Evolutionary conservation across 805 yeast species (phyloP).

Genomic region (Aciculoconidium aculeatum): DNA sequence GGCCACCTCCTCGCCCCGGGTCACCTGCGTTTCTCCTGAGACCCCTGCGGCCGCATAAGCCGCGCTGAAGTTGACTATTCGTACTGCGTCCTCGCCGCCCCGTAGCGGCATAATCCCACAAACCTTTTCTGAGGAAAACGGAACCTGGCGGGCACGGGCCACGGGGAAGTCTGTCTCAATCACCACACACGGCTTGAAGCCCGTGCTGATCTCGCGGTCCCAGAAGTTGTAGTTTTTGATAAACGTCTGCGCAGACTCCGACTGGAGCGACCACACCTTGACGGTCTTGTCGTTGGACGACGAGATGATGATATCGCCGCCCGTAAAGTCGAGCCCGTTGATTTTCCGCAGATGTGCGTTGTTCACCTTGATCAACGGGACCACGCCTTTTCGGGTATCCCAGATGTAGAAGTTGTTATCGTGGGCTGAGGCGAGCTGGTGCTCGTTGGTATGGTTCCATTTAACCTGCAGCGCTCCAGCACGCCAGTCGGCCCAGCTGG

Average conservation of each 20-base stretch:
- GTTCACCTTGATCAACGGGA: conserved; percentile 57
- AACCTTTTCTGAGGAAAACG: conserved; percentile 70
- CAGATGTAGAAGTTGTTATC: conserved; percentile 76
- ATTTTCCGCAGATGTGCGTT: conserved; percentile 80
- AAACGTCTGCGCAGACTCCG: conserved; percentile 9
- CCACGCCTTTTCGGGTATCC: conserved; percentile 82
- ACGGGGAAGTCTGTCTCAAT: conserved; percentile 78
- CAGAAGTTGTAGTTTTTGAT: conserved; percentile 16
- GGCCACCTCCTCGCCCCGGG: conserved; percentile 29
- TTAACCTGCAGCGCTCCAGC: conserved; percentile 94
- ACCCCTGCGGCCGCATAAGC: conserved; percentile 24
- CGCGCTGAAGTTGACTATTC: conserved; percentile 44
- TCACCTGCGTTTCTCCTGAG: conserved; percentile 20
- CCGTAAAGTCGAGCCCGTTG: conserved; percentile 82
- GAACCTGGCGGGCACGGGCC: conserved; percentile 80
- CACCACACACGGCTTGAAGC: conserved; percentile 44
- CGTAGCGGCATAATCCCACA: conserved; percentile 87
- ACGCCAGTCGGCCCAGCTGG: conserved; percentile 86
- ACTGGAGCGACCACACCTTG: conserved; percentile 67
- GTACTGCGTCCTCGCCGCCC: conserved; percentile 70
- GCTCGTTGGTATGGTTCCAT: conserved; percentile 77
- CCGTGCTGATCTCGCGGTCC: conserved; percentile 6
- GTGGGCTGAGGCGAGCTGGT: conserved; percentile 81
- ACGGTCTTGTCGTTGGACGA: conserved; percentile 85
- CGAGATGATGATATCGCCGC: conserved; percentile 57